Base-by-base conservation (phyloP, 1,139 yeast genomes). In the Saccharomycopsis hybrid region DNA sequence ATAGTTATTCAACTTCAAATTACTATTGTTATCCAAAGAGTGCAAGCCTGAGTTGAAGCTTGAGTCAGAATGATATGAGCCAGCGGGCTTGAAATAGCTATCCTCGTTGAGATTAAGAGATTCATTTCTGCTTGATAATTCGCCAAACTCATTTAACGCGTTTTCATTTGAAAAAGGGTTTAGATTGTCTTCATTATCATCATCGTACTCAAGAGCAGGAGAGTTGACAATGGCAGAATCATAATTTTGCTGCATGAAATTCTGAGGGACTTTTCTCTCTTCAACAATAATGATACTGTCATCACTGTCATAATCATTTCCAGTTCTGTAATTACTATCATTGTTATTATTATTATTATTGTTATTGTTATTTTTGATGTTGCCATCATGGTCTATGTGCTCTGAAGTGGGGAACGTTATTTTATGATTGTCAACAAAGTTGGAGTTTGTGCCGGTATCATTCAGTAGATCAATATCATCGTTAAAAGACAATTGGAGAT, bases 141-240 rank as follows among this genome's bases (percentile, higher is more conserved):
- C 18, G n/a, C 9, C 44, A 36, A 11, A 30, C 9, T 45, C 44
- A 8, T 30, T 25, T 13, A 47, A 27, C n/a, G 42, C 42, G 37
- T 43, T 8, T n/a, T 43, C 43, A 30, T 37, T 44, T 3, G 43
- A 47, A 32, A 47, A 47, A 9, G 50, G 50, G 40, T 47, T 41
- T 5, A 30, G 28, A 4, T 32, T 25, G 31, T 38, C 43, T 7
- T n/a, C 39, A 18, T 18, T 18, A 18, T 18, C 18, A 8, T 32
- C 35, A 8, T 8, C 35, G 8, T 18, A 11, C 11, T 32, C 35
- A 11, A 24, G 18, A n/a, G n/a, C 18, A n/a, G 9, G 24, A 5
- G 39, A 36, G 18, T 18, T 18, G 18, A 18, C 18, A 18, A 18
- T 18, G 18, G 18, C 18, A 18, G 18, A 18, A 18, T 18, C 18